A percentile compares a stretch with the other conserved stretches of the same genome.
phyloP scores from a whole-genome alignment of 371 early-diverging fungal species.

The Parasitella parasitica region DNA sequence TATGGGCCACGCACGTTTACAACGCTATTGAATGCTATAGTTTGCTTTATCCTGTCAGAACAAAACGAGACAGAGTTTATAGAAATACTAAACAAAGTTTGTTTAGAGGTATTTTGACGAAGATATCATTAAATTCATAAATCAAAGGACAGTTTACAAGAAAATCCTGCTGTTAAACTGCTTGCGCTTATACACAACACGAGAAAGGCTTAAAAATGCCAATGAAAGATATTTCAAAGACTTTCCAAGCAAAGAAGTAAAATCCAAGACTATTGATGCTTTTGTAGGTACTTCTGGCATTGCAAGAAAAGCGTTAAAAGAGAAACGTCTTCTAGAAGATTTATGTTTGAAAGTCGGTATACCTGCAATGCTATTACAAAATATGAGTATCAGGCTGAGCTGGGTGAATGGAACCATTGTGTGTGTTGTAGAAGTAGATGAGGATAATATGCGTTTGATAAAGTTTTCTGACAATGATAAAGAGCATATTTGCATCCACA shows the following conservation, averaged over 20 bases:
- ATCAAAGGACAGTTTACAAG: not conserved
- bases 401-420: conserved; percentile 2
- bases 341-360: not conserved
- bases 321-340: not conserved
- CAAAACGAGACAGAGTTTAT: not conserved
- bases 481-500: not conserved
- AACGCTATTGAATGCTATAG: not conserved
- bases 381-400: not conserved
- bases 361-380: not conserved
- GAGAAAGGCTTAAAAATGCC: not conserved
- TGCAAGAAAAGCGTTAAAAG: not conserved
- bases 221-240: not conserved
- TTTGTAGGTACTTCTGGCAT: not conserved
- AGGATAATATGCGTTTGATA: conserved; percentile 3
- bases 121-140: not conserved
- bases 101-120: not conserved
- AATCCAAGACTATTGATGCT: not conserved
- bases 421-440: not conserved
- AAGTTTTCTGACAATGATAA: not conserved
- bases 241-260: not conserved
- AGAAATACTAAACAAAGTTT: not conserved
- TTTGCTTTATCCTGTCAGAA: not conserved
- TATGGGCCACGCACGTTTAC: not conserved
- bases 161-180: not conserved
- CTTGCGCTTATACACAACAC: not conserved